A percentile compares a stretch with the other conserved stretches of the same genome.
Evolutionary conservation across 2,329 filamentous ascomycete species (phyloP).

Genomic region (Aureobasidium sp.): DNA sequence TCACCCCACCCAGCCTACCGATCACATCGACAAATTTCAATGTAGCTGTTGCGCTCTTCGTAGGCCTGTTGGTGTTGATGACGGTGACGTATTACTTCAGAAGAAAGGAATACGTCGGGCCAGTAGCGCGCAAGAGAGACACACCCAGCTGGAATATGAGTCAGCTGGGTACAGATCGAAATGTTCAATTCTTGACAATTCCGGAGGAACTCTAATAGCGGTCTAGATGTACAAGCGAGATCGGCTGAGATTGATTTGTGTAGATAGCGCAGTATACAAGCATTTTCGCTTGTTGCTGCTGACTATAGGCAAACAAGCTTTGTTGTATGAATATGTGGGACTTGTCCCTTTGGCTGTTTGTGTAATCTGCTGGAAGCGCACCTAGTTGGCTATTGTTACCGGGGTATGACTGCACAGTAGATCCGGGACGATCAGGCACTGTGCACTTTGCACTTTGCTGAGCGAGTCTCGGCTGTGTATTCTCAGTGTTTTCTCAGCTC

Average conservation of each 20-base stretch:
- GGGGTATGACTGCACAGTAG: neutral
- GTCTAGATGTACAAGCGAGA: neutral
- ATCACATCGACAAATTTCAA: conserved; percentile 6
- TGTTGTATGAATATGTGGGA: neutral
- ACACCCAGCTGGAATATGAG: neutral
- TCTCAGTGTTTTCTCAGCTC: neutral
- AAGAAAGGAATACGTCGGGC: neutral
- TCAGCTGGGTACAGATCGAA: neutral
- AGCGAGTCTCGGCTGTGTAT: neutral
- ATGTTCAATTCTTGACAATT: conserved; percentile 4
- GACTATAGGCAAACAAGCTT: neutral
- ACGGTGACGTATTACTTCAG: neutral
- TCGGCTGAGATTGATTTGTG: neutral
- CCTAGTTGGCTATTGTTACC: neutral
- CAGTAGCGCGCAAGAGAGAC: neutral
- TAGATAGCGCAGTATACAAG: neutral
- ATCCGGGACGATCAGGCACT: neutral
- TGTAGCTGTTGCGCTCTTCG: neutral
- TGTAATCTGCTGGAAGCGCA: neutral
- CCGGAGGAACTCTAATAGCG: neutral
- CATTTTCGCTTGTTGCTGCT: neutral
- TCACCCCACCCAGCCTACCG: neutral
- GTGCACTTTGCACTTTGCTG: neutral
- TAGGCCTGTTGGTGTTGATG: neutral
- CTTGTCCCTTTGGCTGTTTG: neutral